phyloP scores from a whole-genome alignment of 2,329 filamentous ascomycete species.

The Aureobasidium sp. region DNA sequence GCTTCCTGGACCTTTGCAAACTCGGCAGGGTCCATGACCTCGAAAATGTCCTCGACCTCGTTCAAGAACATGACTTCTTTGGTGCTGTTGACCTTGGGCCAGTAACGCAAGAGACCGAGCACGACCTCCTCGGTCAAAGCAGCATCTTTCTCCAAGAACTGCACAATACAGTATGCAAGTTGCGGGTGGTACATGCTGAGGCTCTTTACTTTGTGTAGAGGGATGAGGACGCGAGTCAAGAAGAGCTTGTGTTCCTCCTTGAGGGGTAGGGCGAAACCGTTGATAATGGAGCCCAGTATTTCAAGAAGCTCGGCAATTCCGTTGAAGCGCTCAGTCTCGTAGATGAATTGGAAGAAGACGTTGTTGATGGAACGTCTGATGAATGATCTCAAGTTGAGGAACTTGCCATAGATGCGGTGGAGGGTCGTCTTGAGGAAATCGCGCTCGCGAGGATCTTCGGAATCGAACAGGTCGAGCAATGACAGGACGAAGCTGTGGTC shows the following conservation, averaged over 20 bases:
- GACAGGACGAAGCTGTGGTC: conserved; percentile 95
- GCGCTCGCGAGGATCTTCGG: conserved; percentile 89
- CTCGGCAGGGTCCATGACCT: conserved; percentile 98
- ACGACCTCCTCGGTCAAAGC: conserved; percentile 96
- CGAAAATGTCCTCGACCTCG: conserved; percentile 98
- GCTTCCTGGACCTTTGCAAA: conserved; percentile 98
- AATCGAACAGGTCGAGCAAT: conserved; percentile 95
- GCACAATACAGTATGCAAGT: conserved; percentile 95
- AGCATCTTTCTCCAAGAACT: conserved; percentile 96
- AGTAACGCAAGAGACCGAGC: conserved; percentile 86
- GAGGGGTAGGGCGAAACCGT: conserved; percentile 89
- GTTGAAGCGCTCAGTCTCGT: conserved; percentile 97
- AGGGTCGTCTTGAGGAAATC: conserved; percentile 98
- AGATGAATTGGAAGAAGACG: conserved; percentile 99
- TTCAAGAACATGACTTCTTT: conserved; percentile 99
- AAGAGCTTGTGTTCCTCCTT: conserved; percentile 99
- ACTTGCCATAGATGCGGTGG: conserved; percentile 97
- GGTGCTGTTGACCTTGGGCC: conserved; percentile 98
- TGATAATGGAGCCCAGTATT: conserved; percentile 97
- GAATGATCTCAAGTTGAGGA: conserved; percentile 92
- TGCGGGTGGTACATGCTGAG: conserved; percentile 99
- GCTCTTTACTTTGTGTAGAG: conserved; percentile 96
- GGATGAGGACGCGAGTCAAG: conserved; percentile 82
- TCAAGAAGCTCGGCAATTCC: conserved; percentile 94
- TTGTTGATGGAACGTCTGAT: conserved; percentile 99